Conservation (phyloP, 192 early-diverging fungal species). For the Backusella circina region DNA sequence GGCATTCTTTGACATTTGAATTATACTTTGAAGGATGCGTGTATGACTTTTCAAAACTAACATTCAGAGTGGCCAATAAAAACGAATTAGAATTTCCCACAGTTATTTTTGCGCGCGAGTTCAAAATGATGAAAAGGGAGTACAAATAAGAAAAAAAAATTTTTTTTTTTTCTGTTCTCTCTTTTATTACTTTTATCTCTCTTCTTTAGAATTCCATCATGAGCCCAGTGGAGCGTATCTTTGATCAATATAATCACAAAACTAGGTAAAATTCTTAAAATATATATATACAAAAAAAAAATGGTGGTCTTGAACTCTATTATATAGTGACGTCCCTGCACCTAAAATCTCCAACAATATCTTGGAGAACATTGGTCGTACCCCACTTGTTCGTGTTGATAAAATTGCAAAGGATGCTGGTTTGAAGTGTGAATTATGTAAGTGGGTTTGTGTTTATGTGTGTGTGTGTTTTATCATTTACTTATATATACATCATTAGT, state of each 20-base stretch:
- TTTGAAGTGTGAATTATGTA: slow-evolving; percentile 91
- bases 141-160: not conserved
- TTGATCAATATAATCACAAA: slow-evolving; percentile 11
- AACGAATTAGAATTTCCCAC: not conserved
- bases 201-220: not conserved
- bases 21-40: not conserved
- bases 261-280: not conserved
- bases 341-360: slow-evolving; percentile 83
- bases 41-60: not conserved
- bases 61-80: not conserved
- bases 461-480: not conserved
- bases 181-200: not conserved
- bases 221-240: not conserved
- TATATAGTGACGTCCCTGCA: slow-evolving; percentile 47
- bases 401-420: slow-evolving; percentile 83
- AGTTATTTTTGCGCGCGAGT: not conserved
- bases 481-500: slow-evolving; percentile 32
- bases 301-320: not conserved
- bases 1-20: too few species aligned
- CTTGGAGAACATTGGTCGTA: slow-evolving; percentile 96
- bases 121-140: not conserved
- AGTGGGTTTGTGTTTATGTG: not conserved
- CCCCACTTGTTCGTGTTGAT: slow-evolving; percentile 91
- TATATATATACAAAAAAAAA: not conserved
- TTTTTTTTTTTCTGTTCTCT: not conserved